Evolutionary conservation across 306 rosid species (phyloP), one percentile per base, ranked within the genome.

Genomic region (Gleditsia sinensis): DNA sequence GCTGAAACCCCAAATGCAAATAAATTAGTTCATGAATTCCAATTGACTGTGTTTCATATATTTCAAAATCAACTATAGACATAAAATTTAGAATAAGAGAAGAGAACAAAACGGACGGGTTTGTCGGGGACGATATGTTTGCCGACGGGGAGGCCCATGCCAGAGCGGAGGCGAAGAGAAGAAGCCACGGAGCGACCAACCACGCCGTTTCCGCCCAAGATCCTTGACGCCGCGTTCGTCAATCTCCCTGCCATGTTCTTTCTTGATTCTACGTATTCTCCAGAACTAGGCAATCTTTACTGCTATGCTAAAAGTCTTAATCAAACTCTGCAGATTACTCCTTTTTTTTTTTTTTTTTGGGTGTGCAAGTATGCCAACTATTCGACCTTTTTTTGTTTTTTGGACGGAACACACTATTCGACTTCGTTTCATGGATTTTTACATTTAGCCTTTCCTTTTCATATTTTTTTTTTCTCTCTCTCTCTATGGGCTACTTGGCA

Each of bases 71-170:
- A 68, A 57, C 17, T 14, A 19, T 24, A 56, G 27, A 53, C 45
- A 20, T 32, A 75, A 20, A 27, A 7, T 45, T 30, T 57, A 45
- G 82, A 9, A 30, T 67, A 55, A 73, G 46, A 16, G 77, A 63
- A 42, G 17, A 36, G 9, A 23, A 43, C 36, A 67, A 16, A 30
- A 50, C 80, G 20, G 32, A 91, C 96, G 37, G 98, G 96, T 12
- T 80, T 87, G 83, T 93, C 82, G 9, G 98, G 98, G 79, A 93
- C 93, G 60, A 86, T 68, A 48, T 87, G 96, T 57, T 81, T 89
- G 72, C 98, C 97, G 68, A 83, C 92, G 13, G 98, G 97, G 53
- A 85, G 90, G 67, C 98, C 93, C 95, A 89, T 89, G 76, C 97
- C 97, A 80, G 89, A 69, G 13, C 96, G 89, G 48, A 83, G 87